Evolutionary conservation across 805 yeast species (phyloP), one percentile per base, ranked within the genome.

Genomic region (Monosporozyma yasuniensis): DNA sequence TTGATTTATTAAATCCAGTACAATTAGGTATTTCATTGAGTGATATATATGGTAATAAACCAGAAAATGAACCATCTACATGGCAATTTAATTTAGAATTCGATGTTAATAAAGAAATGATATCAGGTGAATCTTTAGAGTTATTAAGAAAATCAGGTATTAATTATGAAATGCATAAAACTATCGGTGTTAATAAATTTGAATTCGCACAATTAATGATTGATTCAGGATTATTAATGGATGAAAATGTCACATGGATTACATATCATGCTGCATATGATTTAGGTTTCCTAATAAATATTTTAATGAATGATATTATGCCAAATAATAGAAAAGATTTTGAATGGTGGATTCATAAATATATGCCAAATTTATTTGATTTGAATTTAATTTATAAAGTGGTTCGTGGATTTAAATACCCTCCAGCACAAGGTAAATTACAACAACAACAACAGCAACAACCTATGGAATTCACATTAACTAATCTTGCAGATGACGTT

Each of bases 1-100:
- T 93, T 3, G 99, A 93, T 66, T 73, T 93, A 50, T 69, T 90
- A 56, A 83, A 84, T 58, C 79, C 93, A 51, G 83, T 93, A 49
- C 99, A 93, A 68, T 76, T 93, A 49, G 95, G 95, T 23, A 72
- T 88, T 41, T 81, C 95, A 0, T 67, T 88, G 22, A 73, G 87
- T 50, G 93, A 85, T 63, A 72, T 73, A 42, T 74, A 73, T 48
- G 93, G 91, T 12, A 79, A 77, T 51, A 80, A 79, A 50, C 90
- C 90, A 2, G 84, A 81, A 55, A 72, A 72, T 54, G 75, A 75
- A 21, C 78, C 83, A 32, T 78, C 84, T 3, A 87, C 96, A n/a
- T 93, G 97, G 96, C 97, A 91, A 65, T 90, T 93, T 71, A 93
- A 93, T 67, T 89, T 93, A 71, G 74, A 77, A 56, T 93, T 89